Evolutionary conservation across 176 grass and related monocot species (phyloP), one percentile per base, ranked within the genome.

Genomic region (Avena atlantica): DNA sequence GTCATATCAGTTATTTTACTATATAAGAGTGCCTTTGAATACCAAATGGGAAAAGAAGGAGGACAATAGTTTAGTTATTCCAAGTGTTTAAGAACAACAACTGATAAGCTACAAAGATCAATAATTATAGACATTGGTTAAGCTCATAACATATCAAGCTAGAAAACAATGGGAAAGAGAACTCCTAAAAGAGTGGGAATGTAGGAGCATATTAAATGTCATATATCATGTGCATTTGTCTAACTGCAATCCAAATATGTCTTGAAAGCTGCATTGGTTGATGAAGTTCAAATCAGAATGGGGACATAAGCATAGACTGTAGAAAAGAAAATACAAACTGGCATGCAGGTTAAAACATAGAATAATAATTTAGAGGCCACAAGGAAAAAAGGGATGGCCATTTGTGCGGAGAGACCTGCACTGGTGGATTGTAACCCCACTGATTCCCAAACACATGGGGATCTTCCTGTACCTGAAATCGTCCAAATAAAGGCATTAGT

Each of bases 391-490:
- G 23, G 13, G 45, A 29, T 52, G 29, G 8, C 4, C 73, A 76
- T 53, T 53, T 76, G 47, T 76, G 48, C 3, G 48, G 53, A 80
- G 47, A 55, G 29, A 96, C 97, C 94, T 96, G 97, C 77, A 93
- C 64, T 69, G 93, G 92, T 89, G 90, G 87, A 81, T 95, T 93
- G 85, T 96, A 98, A 88, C 89, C 90, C 97, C 94, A 96, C 80
- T 98, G 97, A 90, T 88, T 98, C 60, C 72, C 92, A 19, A 92
- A 85, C 19, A 85, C 82, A 87, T 96, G 94, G 52, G 91, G 86
- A 77, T 96, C 94, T 87, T 80, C 70, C 79, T 93, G 97, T 50
- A 84, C 80, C 87, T 98, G 76, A 76, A 83, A 84, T 88, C 44
- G 79, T 42, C 15, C 48, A 69, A 62, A 63, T 17, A 64, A 25